Percentiles rank a stretch among this genome's conserved stretches.
Evolutionary conservation across 176 grass and related monocot species (phyloP).

Genomic region (Hordeum marinum): DNA sequence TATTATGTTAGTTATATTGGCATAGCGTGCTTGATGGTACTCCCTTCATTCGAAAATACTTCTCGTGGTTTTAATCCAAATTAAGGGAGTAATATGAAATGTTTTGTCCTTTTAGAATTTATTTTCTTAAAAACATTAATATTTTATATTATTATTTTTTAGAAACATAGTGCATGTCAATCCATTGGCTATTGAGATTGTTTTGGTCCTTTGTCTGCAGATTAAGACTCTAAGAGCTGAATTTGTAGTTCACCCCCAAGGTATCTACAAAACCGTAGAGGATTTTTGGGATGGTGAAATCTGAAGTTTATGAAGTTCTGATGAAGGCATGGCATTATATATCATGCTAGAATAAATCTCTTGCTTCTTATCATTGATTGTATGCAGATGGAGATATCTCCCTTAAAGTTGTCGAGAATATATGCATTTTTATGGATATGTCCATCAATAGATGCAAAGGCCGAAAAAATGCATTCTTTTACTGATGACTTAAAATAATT

Average conservation of each 20-base stretch:
- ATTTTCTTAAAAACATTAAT: neutral
- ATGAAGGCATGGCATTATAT: neutral
- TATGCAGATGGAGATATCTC: neutral
- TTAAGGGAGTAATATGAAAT: neutral
- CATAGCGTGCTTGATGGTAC: neutral
- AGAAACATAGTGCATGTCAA: neutral
- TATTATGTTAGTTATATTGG: neutral
- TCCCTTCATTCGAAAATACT: too few species aligned
- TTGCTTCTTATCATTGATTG: neutral
- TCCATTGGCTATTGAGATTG: neutral
- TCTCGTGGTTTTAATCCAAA: too few species aligned
- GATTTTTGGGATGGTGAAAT: constrained; percentile 74
- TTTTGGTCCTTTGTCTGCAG: constrained; percentile 20
- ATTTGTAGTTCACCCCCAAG: constrained; percentile 16
- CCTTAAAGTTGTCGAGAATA: neutral
- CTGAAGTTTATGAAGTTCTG: neutral
- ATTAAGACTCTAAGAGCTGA: constrained; percentile 23
- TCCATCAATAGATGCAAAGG: too few species aligned
- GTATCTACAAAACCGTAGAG: constrained; percentile 43
- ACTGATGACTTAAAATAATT: neutral
- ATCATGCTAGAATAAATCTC: neutral
- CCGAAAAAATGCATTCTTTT: neutral
- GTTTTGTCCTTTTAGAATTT: neutral
- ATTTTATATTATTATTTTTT: neutral
- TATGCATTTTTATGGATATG: neutral